Evolutionary conservation across 176 grass and related monocot genomes (phyloP), one percentile per base, ranked within the genome.

Genomic region (Triticum dicoccoides): DNA sequence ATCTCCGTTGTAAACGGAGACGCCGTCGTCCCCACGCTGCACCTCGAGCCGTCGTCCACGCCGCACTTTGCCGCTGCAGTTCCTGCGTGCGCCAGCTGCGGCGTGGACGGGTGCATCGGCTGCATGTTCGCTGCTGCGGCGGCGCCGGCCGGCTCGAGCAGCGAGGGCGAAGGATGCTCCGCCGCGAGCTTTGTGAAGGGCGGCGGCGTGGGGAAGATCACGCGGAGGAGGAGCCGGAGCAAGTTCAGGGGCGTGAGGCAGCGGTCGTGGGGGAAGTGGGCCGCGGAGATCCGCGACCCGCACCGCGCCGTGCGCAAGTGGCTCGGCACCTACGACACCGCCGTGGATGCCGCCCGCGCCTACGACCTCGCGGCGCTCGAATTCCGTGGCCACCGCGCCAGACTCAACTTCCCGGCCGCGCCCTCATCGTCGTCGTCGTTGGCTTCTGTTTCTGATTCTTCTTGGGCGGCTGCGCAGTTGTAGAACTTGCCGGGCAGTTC

Each of bases 221-320:
- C 71, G 42, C 80, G 76, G 3, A 14, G 42, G 63, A 67, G 81
- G 63, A 37, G 35, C 35, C 65, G 52, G 42, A 85, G 88, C 91
- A 86, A 66, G 70, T 95, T 88, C 91, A 76, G 82, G 30, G 95
- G 95, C n/a, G 95, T 97, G 68, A 79, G 95, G 56, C 89, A 83
- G 66, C 87, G 95, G 58, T 85, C 85, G 29, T 97, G 95, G 92
- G 95, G 95, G 2, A 97, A 91, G 65, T 97, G 95, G 95, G 95
- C 89, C 42, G 95, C 95, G 83, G 92, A 93, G 89, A 97, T 97
- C 72, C 91, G 92, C 33, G 92, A 97, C 85, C 95, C 95, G 9
- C 89, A 58, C 52, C 86, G 87, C 83, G 95, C 87, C 30, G 91
- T 83, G 32, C 89, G 95, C 69, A 97, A 95, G 30, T 32, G 30